Percentiles rank a stretch among this genome's conserved stretches.
These are phyloP conservation scores for Amanita fuliginea DNA, from an alignment of 768 basidiomycete genomes.

Conservation along the genomic window DNA sequence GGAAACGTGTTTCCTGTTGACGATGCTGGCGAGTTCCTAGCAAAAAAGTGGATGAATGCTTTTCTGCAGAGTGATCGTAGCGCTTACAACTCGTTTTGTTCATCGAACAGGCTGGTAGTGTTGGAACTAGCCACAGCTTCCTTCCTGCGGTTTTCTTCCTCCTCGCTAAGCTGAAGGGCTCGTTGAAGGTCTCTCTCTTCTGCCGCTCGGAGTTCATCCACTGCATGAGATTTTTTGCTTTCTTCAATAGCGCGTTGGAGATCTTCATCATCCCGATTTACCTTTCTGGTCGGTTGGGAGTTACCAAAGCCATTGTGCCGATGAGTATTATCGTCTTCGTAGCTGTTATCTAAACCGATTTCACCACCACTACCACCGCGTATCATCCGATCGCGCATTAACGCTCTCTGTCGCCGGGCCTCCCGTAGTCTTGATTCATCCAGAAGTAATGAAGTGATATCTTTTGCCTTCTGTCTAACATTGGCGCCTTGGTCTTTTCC, in stretches of 20 bases:
- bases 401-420: constrained; percentile 73
- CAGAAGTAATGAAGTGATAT: constrained; percentile 87
- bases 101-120: constrained; percentile 73
- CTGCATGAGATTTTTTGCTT: constrained; percentile 63
- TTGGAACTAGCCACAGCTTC: constrained; percentile 67
- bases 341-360: constrained; percentile 18
- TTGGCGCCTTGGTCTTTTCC: constrained; percentile 99
- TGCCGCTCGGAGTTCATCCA: constrained; percentile 49
- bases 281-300: constrained; percentile 17
- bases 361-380: constrained; percentile 38
- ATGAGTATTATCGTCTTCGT: constrained; percentile 34
- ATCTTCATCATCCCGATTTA: constrained; percentile 68
- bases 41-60: constrained; percentile 6
- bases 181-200: constrained; percentile 80
- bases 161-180: constrained; percentile 79
- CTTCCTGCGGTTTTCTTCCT: constrained; percentile 77
- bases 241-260: constrained; percentile 80
- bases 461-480: constrained; percentile 94
- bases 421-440: constrained; percentile 80
- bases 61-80: background rate
- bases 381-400: constrained; percentile 94
- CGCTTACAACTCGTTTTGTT: constrained; percentile 67
- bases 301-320: constrained; percentile 17
- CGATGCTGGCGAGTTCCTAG: constrained; percentile 21
- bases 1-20: constrained; percentile 47